Percentiles rank a stretch among this genome's conserved stretches.
Evolutionary conservation across 1,284 basidiomycete genomes (phyloP).

Genomic region (Inonotus hispidus): DNA sequence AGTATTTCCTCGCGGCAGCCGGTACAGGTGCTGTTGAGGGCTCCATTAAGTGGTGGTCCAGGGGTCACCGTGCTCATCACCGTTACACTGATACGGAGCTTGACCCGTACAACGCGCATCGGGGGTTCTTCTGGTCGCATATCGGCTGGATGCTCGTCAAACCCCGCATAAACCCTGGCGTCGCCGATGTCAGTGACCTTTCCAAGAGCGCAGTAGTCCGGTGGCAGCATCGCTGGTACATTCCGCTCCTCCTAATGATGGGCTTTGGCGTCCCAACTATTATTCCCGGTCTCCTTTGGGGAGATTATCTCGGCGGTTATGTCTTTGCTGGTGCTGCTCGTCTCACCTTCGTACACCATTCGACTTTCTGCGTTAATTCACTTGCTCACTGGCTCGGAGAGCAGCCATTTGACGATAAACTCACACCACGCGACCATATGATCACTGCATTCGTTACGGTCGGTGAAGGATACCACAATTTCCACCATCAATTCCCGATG

Average conservation of each 20-base stretch:
- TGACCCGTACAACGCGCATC: constrained; percentile 89
- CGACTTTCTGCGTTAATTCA: constrained; percentile 94
- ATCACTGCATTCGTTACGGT: constrained; percentile 85
- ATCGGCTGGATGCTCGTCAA: constrained; percentile 93
- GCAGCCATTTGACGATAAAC: constrained; percentile 91
- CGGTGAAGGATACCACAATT: constrained; percentile 96
- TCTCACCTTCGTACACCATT: constrained; percentile 87
- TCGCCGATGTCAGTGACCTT: constrained; percentile 85
- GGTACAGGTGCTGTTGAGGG: constrained; percentile 88
- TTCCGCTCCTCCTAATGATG: constrained; percentile 67
- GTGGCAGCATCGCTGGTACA: constrained; percentile 87
- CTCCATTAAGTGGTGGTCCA: constrained; percentile 93
- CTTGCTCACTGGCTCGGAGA: constrained; percentile 94
- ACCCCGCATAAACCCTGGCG: constrained; percentile 81
- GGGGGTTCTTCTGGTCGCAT: constrained; percentile 77
- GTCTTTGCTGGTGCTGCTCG: constrained; percentile 83
- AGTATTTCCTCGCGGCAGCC: constrained; percentile 72
- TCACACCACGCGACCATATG: constrained; percentile 86
- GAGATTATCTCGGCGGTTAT: constrained; percentile 80
- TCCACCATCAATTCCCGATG: constrained; percentile 93
- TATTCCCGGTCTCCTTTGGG: constrained; percentile 79
- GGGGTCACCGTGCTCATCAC: constrained; percentile 91
- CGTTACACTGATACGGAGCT: constrained; percentile 94
- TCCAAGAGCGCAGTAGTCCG: constrained; percentile 70
- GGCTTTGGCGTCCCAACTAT: constrained; percentile 71